phyloP scores from a whole-genome alignment of 148 eudicot species.

The Rhododendron williamsianum region DNA sequence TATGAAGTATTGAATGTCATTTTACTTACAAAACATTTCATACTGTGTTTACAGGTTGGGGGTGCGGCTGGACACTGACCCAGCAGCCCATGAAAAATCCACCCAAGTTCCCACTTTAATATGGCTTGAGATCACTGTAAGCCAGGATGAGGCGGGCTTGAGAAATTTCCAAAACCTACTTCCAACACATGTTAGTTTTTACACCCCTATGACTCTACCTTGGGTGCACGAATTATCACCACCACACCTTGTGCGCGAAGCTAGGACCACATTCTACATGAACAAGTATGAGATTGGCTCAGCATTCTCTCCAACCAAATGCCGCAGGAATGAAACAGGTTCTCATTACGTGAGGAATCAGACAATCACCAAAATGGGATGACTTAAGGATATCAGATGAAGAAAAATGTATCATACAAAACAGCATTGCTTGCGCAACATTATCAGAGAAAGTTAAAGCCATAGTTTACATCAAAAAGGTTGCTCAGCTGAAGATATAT shows the following conservation, averaged over 20 bases:
- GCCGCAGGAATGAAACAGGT: neutral
- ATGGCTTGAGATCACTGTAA: neutral
- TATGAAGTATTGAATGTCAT: neutral
- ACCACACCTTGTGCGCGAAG: neutral
- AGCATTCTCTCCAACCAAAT: neutral
- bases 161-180: neutral
- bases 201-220: neutral
- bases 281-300: neutral
- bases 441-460: neutral
- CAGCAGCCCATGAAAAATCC: neutral
- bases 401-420: neutral
- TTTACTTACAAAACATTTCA: neutral
- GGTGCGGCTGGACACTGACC: neutral
- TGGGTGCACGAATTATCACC: neutral
- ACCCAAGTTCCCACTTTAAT: neutral
- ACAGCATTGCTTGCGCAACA: neutral
- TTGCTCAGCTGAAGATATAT: neutral
- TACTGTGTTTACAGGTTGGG: neutral
- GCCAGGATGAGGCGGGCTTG: neutral
- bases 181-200: neutral
- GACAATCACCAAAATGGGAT: neutral
- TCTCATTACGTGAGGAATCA: neutral
- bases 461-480: neutral
- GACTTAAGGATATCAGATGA: neutral
- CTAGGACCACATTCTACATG: neutral